Evolutionary conservation across 805 yeast genomes (phyloP).

Genomic region (Kodamaea fukazawae): DNA sequence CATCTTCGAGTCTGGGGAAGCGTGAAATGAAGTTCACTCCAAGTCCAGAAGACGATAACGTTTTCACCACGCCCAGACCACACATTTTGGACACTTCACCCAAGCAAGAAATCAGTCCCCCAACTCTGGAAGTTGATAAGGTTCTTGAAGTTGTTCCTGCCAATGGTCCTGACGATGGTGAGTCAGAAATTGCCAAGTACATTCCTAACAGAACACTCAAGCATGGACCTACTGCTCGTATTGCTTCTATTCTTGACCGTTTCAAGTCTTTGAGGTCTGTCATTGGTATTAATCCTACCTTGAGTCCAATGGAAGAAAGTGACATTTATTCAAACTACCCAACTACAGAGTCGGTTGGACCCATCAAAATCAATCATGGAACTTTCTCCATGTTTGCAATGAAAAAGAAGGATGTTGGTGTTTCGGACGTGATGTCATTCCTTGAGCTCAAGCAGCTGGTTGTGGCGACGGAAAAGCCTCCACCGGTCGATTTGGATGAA

Average conservation of each 20-base stretch:
- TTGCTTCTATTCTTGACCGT: slow-evolving; percentile 1
- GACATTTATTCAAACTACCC: slow-evolving; percentile 12
- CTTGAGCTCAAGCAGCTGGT: slow-evolving; percentile 8
- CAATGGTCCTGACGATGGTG: slow-evolving; percentile 1
- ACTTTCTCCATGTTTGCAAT: slow-evolving; percentile 16
- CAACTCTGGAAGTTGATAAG: slow-evolving; percentile 4
- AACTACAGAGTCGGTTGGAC: slow-evolving; percentile 8
- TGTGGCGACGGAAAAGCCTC: background rate
- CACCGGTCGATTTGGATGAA: slow-evolving; percentile 6
- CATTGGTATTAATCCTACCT: slow-evolving; percentile 16
- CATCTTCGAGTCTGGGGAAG: background rate
- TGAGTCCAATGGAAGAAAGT: background rate
- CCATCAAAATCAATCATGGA: slow-evolving; percentile 15
- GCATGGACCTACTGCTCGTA: background rate
- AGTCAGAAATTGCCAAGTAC: slow-evolving; percentile 2
- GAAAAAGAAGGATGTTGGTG: slow-evolving; percentile 16
- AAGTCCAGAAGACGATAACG: slow-evolving; percentile 1
- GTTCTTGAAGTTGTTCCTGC: background rate
- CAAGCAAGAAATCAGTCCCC: slow-evolving; percentile 5
- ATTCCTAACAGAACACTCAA: slow-evolving; percentile 1
- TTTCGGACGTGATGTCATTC: slow-evolving; percentile 15
- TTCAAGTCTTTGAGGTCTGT: slow-evolving; percentile 9
- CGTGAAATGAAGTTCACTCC: slow-evolving; percentile 2
- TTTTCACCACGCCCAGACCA: slow-evolving; percentile 1
- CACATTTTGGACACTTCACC: slow-evolving; percentile 1